Base-by-base conservation (phyloP, 257 asterid species). In the Datura wrightii region DNA sequence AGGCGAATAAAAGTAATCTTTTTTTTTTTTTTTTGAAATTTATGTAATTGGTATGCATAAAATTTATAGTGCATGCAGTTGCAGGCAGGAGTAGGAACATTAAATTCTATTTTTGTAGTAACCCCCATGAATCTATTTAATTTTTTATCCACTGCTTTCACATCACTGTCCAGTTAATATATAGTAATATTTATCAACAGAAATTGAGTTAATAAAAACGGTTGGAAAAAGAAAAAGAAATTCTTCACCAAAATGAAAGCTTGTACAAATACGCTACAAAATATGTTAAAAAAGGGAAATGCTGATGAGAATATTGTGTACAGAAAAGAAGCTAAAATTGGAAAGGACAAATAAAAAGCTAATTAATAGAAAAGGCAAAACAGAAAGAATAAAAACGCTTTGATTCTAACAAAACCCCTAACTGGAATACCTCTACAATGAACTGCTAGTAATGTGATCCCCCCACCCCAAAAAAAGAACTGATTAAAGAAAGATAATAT, bases 41-140 rank as follows among this genome's bases (percentile, higher is more conserved):
- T n/a, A n/a, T n/a, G n/a, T n/a, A n/a, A 31, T n/a, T 58, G 36
- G 54, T 16, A 69, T 8, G 70, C 41, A 70, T 72, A n/a, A 46
- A 48, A 63, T 70, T 60, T 46, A 79, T 72, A 54, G 19, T 36
- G 78, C 56, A 36, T 50, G 41, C 66, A 82, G 79, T 69, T 80
- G 60, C 85, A 59, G 86, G 79, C 66, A 84, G 88, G 74, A 18
- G 60, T 54, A 87, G 50, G 81, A 46, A 34, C 84, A 82, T 82
- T 82, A 66, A 87, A 59, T 88, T 69, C 53, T 3, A 39, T 3
- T 55, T 71, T 63, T 56, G 56, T 80, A 24, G 67, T 69, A 83
- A 88, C 72, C 37, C 53, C 55, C 84, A 34, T 71, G 80, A 46
- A 79, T 53, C 9, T 48, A 84, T 82, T 80, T 16, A 82, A 62